These are phyloP conservation scores for Aurifilum marmelostoma DNA, from an alignment of 2,329 filamentous ascomycete genomes.

Conservation along the genomic window DNA sequence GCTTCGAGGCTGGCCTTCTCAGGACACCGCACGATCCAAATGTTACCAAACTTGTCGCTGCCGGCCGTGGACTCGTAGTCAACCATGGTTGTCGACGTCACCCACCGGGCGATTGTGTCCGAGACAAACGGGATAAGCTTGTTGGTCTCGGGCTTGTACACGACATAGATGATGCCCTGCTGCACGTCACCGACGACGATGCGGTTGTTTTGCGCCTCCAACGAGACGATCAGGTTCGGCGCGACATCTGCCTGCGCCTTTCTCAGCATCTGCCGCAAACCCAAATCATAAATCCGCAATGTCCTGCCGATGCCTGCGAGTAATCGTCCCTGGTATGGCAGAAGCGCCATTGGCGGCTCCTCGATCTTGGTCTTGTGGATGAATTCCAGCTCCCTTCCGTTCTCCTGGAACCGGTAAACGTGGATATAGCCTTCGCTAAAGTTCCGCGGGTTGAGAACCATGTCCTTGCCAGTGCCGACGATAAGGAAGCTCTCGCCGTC, in stretches of 20 bases:
- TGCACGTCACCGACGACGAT: slow-evolving; percentile 92
- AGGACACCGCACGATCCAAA: slow-evolving; percentile 90
- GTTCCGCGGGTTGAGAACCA: slow-evolving; percentile 76
- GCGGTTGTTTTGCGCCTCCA: slow-evolving; percentile 88
- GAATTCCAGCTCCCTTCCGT: slow-evolving; percentile 87
- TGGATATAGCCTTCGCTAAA: slow-evolving; percentile 84
- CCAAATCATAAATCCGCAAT: slow-evolving; percentile 87
- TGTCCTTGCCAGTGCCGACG: slow-evolving; percentile 91
- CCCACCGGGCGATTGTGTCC: slow-evolving; percentile 88
- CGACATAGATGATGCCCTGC: slow-evolving; percentile 88
- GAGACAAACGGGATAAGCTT: slow-evolving; percentile 91
- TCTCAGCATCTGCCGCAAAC: slow-evolving; percentile 87
- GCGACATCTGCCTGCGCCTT: slow-evolving; percentile 84
- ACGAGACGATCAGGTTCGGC: slow-evolving; percentile 80
- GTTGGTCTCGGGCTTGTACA: slow-evolving; percentile 92
- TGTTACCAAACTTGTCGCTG: slow-evolving; percentile 96
- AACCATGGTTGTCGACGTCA: slow-evolving; percentile 87
- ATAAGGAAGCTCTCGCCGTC: slow-evolving; percentile 90
- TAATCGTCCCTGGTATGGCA: slow-evolving; percentile 90
- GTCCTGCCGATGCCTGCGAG: slow-evolving; percentile 83
- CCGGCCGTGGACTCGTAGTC: slow-evolving; percentile 96
- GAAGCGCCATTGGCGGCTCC: slow-evolving; percentile 83
- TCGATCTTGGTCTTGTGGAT: slow-evolving; percentile 96
- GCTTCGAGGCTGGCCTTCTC: slow-evolving; percentile 84
- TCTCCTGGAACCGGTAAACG: slow-evolving; percentile 85